These are phyloP conservation scores for Suhomyces sp. DNA, from an alignment of 805 yeast species.

Conservation along the genomic window DNA sequence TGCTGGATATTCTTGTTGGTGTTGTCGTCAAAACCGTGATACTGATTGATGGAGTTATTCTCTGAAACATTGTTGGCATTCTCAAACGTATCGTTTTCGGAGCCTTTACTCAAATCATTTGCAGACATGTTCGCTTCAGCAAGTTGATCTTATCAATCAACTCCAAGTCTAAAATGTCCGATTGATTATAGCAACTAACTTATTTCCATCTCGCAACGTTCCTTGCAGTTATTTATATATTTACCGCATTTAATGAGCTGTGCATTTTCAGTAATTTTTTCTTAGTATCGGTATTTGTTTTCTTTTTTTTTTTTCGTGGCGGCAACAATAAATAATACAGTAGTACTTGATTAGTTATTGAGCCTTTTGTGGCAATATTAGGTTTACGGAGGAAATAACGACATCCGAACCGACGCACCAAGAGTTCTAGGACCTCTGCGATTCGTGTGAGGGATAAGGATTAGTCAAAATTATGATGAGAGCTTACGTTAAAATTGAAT, in stretches of 20 bases:
- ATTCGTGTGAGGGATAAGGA: neutral
- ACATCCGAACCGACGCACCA: neutral
- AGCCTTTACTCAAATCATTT: constrained; percentile 3
- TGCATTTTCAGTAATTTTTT: neutral
- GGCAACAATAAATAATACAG: neutral
- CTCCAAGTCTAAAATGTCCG: neutral
- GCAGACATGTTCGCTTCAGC: constrained; percentile 5
- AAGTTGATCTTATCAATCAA: neutral
- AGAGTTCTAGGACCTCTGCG: too few species aligned
- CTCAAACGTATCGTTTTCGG: constrained; percentile 1
- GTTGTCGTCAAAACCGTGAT: constrained; percentile 11
- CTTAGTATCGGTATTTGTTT: neutral
- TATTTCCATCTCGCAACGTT: neutral
- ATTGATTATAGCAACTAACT: neutral
- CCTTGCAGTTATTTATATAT: neutral
- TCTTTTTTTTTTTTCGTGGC: neutral
- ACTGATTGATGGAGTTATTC: constrained; percentile 9
- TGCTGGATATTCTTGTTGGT: constrained; percentile 16
- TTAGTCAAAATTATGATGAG: neutral
- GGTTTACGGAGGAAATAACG: neutral
- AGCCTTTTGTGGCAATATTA: neutral
- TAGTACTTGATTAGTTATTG: neutral
- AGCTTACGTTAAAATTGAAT: neutral
- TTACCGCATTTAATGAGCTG: neutral
- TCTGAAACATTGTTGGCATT: constrained; percentile 6